A percentile compares a stretch with the other conserved stretches of the same genome.
phyloP scores from a whole-genome alignment of 2,329 filamentous ascomycete species.

The Dactylella cylindrospora region DNA sequence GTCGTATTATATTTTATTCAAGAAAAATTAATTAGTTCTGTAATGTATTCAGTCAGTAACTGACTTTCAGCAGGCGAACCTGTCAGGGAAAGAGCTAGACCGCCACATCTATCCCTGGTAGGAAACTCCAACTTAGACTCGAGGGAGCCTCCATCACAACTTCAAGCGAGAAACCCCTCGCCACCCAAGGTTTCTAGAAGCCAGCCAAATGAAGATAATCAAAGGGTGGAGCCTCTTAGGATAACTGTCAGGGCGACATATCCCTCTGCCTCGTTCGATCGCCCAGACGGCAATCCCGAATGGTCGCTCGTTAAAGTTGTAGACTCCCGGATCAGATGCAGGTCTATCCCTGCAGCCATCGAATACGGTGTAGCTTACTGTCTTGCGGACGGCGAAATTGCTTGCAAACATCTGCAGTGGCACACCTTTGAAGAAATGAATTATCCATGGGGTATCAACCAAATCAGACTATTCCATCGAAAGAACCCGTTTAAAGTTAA shows the following conservation, averaged over 20 bases:
- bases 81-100: no score
- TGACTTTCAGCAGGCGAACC: no score
- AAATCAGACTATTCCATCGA: constrained; percentile 16
- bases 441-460: constrained; percentile 27
- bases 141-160: no score
- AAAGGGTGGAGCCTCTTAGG: no score
- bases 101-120: no score
- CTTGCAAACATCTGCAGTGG: constrained; percentile 3
- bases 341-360: neutral
- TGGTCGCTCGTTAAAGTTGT: constrained; percentile 29
- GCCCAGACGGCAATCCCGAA: constrained; percentile 10
- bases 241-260: constrained; percentile 8
- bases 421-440: constrained; percentile 23
- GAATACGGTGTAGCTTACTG: constrained; percentile 22
- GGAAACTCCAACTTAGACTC: no score
- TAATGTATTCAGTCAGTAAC: no score
- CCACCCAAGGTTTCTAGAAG: no score
- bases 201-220: no score
- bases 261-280: constrained; percentile 12
- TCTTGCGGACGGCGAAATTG: neutral
- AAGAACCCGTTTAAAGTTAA: constrained; percentile 18
- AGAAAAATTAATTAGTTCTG: no score
- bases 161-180: no score
- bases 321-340: neutral
- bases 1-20: no score